Conservation (phyloP, 768 basidiomycete genomes). For the Rhodotorula sphaerocarpa region DNA sequence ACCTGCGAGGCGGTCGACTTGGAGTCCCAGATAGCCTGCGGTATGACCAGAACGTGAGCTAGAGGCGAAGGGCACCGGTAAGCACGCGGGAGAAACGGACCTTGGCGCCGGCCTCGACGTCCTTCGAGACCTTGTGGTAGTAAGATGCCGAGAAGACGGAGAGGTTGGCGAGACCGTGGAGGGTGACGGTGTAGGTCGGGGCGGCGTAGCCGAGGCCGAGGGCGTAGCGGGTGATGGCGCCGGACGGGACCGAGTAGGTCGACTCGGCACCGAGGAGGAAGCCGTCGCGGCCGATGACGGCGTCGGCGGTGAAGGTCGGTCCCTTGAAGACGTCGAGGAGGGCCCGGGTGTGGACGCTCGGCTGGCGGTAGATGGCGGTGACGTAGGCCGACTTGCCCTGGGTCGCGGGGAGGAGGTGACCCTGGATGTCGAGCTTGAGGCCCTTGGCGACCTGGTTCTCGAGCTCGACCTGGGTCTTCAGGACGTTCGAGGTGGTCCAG, state of each 20-base stretch:
- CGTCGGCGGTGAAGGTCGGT: slow-evolving; percentile 92
- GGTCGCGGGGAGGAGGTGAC: slow-evolving; percentile 77
- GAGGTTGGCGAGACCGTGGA: slow-evolving; percentile 91
- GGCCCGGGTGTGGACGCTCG: slow-evolving; percentile 83
- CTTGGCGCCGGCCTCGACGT: slow-evolving; percentile 90
- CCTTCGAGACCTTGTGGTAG: slow-evolving; percentile 88
- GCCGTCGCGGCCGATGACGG: slow-evolving; percentile 79
- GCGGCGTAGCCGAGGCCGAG: slow-evolving; percentile 90
- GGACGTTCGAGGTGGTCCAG: slow-evolving; percentile 89
- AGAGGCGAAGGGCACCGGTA: too few species aligned
- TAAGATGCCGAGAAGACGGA: slow-evolving; percentile 89
- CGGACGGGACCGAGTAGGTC: slow-evolving; percentile 90
- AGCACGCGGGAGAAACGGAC: too few species aligned
- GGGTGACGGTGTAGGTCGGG: slow-evolving; percentile 85
- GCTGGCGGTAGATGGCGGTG: slow-evolving; percentile 86
- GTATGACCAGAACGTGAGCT: too few species aligned
- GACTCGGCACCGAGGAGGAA: slow-evolving; percentile 95
- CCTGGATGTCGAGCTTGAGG: slow-evolving; percentile 84
- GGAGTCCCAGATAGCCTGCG: slow-evolving; percentile 79
- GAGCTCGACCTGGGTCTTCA: slow-evolving; percentile 84
- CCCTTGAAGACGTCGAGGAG: slow-evolving; percentile 93
- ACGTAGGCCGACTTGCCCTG: slow-evolving; percentile 72
- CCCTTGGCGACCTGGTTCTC: slow-evolving; percentile 93
- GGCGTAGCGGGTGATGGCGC: slow-evolving; percentile 82
- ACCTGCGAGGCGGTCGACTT: slow-evolving; percentile 80